A percentile compares a stretch with the other conserved stretches of the same genome.
Evolutionary conservation across 495 filamentous ascomycete species (phyloP).

Genomic region (Cryomyces antarcticus): DNA sequence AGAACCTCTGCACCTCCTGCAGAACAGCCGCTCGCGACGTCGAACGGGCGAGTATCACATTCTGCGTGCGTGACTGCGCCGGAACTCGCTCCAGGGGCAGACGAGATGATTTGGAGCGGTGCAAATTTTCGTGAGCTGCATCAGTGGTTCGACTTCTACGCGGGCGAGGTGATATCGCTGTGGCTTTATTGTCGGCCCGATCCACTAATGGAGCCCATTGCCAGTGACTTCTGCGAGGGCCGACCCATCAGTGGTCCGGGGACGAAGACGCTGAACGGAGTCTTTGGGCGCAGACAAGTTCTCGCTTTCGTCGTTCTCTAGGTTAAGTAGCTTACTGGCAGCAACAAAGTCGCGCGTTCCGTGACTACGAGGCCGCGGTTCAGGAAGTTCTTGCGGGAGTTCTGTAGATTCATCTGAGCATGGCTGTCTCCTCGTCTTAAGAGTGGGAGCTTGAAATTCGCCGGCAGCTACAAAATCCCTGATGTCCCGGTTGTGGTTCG

Average conservation of each 20-base stretch:
- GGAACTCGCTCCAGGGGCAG: slow-evolving; percentile 14
- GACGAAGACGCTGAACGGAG: neutral
- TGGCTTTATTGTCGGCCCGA: neutral
- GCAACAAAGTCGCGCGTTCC: no score
- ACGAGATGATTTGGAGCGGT: slow-evolving; percentile 4
- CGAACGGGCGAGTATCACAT: neutral
- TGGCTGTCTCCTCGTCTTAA: neutral
- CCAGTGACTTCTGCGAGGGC: neutral
- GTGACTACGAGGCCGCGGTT: neutral
- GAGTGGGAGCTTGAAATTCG: neutral
- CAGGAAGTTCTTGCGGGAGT: neutral
- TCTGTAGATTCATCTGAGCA: neutral
- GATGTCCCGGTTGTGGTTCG: slow-evolving; percentile 13
- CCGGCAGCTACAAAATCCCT: slow-evolving; percentile 8
- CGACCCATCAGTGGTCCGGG: neutral
- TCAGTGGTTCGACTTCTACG: neutral
- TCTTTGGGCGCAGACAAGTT: neutral
- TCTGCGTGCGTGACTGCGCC: slow-evolving; percentile 5
- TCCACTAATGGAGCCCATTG: neutral
- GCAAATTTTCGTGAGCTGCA: slow-evolving; percentile 1
- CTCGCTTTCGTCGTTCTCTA: neutral
- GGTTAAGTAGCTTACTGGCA: no score
- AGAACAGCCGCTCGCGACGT: neutral
- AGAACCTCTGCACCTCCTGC: neutral
- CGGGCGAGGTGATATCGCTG: neutral